Conservation (phyloP, 2,329 filamentous ascomycete species). For the Aspergillus sp. region DNA sequence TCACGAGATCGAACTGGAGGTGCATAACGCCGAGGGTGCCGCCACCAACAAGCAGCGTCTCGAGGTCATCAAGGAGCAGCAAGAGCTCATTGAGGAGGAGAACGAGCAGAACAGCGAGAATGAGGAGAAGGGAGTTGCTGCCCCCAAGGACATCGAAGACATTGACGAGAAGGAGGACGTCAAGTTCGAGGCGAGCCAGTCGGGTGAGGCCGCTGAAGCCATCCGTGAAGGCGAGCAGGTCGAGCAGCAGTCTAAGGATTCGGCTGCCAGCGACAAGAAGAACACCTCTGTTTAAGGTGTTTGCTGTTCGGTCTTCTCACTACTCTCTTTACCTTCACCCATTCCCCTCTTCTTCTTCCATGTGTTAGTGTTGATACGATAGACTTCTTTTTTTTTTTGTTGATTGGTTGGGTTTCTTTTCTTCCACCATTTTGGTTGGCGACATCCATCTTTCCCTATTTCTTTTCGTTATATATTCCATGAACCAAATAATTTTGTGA, state of each 20-base stretch:
- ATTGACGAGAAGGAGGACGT: conserved; percentile 88
- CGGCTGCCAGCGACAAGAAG: conserved; percentile 18
- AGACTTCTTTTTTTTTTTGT: conserved; percentile 13
- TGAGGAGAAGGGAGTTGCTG: conserved; percentile 68
- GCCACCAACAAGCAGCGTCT: conserved; percentile 99
- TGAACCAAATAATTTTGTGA: not conserved
- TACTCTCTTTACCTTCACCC: conserved; percentile 1
- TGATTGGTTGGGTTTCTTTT: not conserved
- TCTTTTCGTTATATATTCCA: not conserved
- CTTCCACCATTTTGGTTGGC: not conserved
- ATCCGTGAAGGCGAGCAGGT: conserved; percentile 37
- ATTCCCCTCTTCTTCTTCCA: conserved; percentile 14
- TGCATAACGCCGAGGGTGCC: conserved; percentile 92
- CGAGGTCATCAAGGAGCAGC: conserved; percentile 96
- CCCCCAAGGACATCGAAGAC: conserved; percentile 80
- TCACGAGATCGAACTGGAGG: conserved; percentile 98
- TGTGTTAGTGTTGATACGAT: conserved; percentile 22
- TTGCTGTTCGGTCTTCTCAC: conserved; percentile 6
- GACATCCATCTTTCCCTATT: not conserved
- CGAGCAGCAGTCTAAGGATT: conserved; percentile 25
- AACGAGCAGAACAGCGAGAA: conserved; percentile 85
- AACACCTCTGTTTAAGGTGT: conserved; percentile 3
- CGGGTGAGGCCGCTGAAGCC: conserved; percentile 44
- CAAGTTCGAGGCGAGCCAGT: conserved; percentile 52
- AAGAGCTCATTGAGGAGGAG: conserved; percentile 96